These are phyloP conservation scores for Aeminium ludgeri DNA, from an alignment of 495 filamentous ascomycete genomes.

Conservation along the genomic window DNA sequence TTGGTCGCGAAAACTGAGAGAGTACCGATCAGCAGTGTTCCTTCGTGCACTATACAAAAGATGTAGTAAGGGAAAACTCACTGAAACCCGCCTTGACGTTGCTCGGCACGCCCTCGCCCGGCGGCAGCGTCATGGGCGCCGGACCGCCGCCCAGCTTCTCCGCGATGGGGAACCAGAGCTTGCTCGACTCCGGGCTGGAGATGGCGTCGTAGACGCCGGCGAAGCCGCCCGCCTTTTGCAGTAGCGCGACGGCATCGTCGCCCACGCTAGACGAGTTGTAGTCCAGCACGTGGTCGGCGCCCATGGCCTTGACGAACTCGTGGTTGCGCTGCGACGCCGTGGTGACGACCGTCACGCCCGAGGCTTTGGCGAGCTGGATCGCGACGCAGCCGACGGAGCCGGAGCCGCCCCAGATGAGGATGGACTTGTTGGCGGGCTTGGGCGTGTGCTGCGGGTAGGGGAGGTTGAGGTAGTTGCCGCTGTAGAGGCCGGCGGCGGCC, in stretches of 20 bases:
- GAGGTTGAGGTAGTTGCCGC: slow-evolving; percentile 23
- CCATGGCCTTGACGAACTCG: slow-evolving; percentile 33
- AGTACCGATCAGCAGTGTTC: no score
- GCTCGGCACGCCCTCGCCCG: slow-evolving; percentile 11
- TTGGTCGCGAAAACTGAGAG: no score
- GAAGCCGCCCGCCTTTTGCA: slow-evolving; percentile 19
- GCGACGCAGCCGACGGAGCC: slow-evolving; percentile 41
- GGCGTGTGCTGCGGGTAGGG: slow-evolving; percentile 20
- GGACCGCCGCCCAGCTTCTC: slow-evolving; percentile 19
- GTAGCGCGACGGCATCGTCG: slow-evolving; percentile 22
- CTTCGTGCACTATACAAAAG: no score
- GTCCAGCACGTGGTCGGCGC: slow-evolving; percentile 41
- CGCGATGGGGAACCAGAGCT: slow-evolving; percentile 16
- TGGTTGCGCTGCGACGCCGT: slow-evolving; percentile 39
- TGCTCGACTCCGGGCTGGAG: slow-evolving; percentile 11
- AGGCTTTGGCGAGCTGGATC: slow-evolving; percentile 42
- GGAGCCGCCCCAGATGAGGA: slow-evolving; percentile 46
- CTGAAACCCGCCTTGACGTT: slow-evolving; percentile 13
- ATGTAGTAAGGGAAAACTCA: no score
- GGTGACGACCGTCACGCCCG: slow-evolving; percentile 42
- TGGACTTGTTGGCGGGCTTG: slow-evolving; percentile 23
- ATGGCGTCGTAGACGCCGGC: slow-evolving; percentile 23
- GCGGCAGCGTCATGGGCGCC: slow-evolving; percentile 12
- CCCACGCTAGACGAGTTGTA: slow-evolving; percentile 30
- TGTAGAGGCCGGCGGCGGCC: slow-evolving; percentile 35